Evolutionary conservation across 257 asterid genomes (phyloP), one percentile per base, ranked within the genome.

Genomic region (Ilex asprella): DNA sequence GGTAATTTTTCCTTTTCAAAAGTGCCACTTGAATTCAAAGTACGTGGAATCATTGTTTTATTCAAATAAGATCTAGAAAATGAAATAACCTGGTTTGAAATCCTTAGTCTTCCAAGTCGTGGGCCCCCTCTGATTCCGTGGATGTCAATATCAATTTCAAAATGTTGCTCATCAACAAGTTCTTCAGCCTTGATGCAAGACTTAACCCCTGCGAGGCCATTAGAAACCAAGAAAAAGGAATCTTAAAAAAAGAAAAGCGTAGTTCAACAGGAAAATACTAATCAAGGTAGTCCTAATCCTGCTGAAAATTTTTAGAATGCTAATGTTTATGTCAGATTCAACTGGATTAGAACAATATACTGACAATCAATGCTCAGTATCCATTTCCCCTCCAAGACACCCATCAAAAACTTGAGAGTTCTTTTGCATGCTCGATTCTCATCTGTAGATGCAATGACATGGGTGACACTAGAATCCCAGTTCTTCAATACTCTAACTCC

Each of bases 301-400:
- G 13, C 4, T 11, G 3, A 3, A 10, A 46, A 10, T 4, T 46
- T 14, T 46, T 46, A 46, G n/a, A 46, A 2, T 49, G 2, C 54
- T 49, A 3, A 49, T 12, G 15, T 30, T 58, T 10, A 55, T 31
- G 35, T 5, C 12, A 10, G 55, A 7, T 56, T 30, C 49, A 44
- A 55, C 13, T 31, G 51, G 16, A 31, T 50, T 35, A 2, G 39
- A 32, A 47, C 31, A 61, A 59, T 30, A 14, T 62, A 79, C 98
- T 81, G 61, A 92, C 99, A 92, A 8, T 82, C 72, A 8, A 82
- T 77, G 64, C 78, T 81, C 73, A 92, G 61, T 68, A 89, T 81
- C 99, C 99, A 92, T 82, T 89, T 87, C 60, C 99, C 99, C 73
- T 81, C 91, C 82, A 92, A 65, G 69, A 92, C 74, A 31, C 96